Conservation (phyloP, 768 basidiomycete genomes). For the Steccherinum ochraceum region DNA sequence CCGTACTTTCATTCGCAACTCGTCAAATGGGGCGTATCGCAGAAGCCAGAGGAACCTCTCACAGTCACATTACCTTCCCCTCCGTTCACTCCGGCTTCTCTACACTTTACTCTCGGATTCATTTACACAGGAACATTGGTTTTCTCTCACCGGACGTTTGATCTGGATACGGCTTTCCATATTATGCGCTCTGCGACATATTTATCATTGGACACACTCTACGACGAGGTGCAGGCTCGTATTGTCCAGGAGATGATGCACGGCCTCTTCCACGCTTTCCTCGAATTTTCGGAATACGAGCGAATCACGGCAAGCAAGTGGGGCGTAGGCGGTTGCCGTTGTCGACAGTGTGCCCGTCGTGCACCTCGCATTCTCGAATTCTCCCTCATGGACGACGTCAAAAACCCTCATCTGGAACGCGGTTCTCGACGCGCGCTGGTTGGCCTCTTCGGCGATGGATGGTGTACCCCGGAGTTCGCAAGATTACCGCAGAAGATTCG, state of each 20-base stretch:
- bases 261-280: constrained; percentile 80
- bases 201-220: constrained; percentile 66
- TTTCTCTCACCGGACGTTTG: constrained; percentile 90
- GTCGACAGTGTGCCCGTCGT: constrained; percentile 75
- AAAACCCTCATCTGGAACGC: constrained; percentile 62
- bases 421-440: constrained; percentile 73
- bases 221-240: constrained; percentile 74
- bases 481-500: constrained; percentile 57
- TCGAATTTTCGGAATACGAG: constrained; percentile 77
- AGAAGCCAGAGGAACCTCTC: constrained; percentile 39
- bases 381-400: constrained; percentile 67
- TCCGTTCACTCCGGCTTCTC: constrained; percentile 89
- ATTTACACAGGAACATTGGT: constrained; percentile 92
- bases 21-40: constrained; percentile 52
- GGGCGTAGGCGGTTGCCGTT: constrained; percentile 81
- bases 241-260: constrained; percentile 87
- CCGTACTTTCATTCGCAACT: constrained; percentile 83
- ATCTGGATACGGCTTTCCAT: constrained; percentile 86
- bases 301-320: constrained; percentile 66
- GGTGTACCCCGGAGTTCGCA: constrained; percentile 82
- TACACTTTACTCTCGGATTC: constrained; percentile 92
- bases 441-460: constrained; percentile 81
- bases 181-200: constrained; percentile 82
- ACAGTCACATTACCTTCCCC: constrained; percentile 78
- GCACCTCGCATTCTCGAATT: constrained; percentile 84